Conservation (phyloP, 805 yeast species). For the Zygosaccharomyces bisporus region DNA sequence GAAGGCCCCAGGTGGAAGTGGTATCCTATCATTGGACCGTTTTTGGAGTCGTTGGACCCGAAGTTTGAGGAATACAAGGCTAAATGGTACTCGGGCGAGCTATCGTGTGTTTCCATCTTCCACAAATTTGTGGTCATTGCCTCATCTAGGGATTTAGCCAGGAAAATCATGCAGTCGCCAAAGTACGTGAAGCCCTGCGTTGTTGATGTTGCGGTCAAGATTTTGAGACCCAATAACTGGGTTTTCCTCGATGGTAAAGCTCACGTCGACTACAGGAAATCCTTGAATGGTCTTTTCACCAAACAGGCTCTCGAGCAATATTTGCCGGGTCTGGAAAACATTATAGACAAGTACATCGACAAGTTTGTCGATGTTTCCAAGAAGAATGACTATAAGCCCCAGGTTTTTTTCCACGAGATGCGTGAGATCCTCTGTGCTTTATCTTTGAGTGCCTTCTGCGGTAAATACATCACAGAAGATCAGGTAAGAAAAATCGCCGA, state of each 20-base stretch:
- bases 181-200: constrained; percentile 93
- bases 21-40: constrained; percentile 97
- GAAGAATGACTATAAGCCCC: constrained; percentile 51
- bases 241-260: constrained; percentile 95
- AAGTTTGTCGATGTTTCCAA: constrained; percentile 55
- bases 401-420: constrained; percentile 84
- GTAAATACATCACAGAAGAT: constrained; percentile 87
- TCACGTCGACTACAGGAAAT: constrained; percentile 88
- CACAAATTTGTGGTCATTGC: constrained; percentile 97
- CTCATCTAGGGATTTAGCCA: constrained; percentile 77
- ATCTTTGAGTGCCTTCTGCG: constrained; percentile 91
- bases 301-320: constrained; percentile 77
- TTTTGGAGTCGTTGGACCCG: constrained; percentile 89
- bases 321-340: constrained; percentile 76
- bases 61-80: constrained; percentile 89
- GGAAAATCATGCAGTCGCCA: constrained; percentile 83
- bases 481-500: constrained; percentile 88
- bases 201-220: constrained; percentile 93
- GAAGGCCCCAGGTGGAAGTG: constrained; percentile 86
- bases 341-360: constrained; percentile 79
- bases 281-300: constrained; percentile 86
- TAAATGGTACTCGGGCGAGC: constrained; percentile 92
- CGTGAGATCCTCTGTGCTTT: constrained; percentile 95
- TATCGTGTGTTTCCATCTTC: constrained; percentile 95
- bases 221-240: constrained; percentile 95